Evolutionary conservation across 768 basidiomycete genomes (phyloP).

Genomic region (Psilocybe cubensis): DNA sequence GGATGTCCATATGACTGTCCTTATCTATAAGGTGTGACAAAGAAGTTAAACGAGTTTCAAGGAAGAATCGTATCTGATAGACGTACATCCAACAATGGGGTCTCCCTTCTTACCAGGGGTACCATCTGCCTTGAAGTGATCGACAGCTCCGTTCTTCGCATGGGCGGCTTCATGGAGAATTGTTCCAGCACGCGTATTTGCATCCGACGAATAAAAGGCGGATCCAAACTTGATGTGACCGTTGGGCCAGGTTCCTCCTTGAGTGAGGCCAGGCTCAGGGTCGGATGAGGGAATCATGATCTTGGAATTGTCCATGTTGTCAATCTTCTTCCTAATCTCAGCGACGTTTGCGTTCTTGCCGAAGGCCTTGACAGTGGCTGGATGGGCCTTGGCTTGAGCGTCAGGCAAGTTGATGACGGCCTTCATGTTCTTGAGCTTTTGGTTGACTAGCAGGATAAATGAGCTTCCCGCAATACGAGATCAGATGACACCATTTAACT

Average conservation of each 20-base stretch:
- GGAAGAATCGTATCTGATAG: no score
- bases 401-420: background rate
- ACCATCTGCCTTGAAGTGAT: conserved; percentile 8
- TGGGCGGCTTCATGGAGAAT: conserved; percentile 13
- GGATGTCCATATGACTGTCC: conserved; percentile 5
- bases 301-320: background rate
- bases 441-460: background rate
- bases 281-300: background rate
- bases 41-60: background rate
- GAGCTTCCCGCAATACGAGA: background rate
- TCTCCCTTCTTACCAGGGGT: conserved; percentile 3
- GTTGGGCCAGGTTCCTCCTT: background rate
- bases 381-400: background rate
- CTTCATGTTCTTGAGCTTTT: background rate
- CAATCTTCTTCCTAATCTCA: background rate
- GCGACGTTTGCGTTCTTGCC: background rate
- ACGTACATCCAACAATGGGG: conserved; percentile 9
- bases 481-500: background rate
- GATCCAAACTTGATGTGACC: conserved; percentile 1
- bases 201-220: conserved; percentile 1
- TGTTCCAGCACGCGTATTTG: conserved; percentile 6
- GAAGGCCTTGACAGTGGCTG: background rate
- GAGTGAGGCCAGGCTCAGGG: background rate
- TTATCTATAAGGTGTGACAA: conserved; percentile 3
- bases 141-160: background rate